These are phyloP conservation scores for Tetrapisispora taiwanensis DNA, from an alignment of 805 yeast species.

Conservation along the genomic window DNA sequence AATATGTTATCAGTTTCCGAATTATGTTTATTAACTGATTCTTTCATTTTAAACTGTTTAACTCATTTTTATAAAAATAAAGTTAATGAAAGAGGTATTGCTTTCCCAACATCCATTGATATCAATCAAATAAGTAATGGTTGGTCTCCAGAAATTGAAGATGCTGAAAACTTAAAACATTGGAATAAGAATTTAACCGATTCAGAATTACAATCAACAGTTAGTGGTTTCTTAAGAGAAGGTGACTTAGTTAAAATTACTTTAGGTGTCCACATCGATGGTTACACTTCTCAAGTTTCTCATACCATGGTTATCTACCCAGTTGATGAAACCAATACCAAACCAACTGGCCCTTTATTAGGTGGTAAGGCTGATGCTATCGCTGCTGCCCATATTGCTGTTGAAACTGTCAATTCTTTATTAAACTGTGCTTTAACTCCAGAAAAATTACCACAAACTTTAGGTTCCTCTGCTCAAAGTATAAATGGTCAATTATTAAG, in stretches of 20 bases:
- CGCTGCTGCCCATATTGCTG: conserved; percentile 82
- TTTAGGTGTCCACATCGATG: conserved; percentile 89
- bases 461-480: conserved; percentile 27
- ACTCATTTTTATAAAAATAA: conserved; percentile 48
- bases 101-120: conserved; percentile 84
- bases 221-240: conserved; percentile 30
- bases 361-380: conserved; percentile 85
- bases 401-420: conserved; percentile 71
- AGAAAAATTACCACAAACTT: conserved; percentile 55
- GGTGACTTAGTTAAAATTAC: conserved; percentile 84
- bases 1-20: conserved; percentile 48
- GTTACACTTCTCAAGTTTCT: conserved; percentile 78
- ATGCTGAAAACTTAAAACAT: conserved; percentile 31
- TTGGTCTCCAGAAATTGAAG: conserved; percentile 79
- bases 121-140: conserved; percentile 70
- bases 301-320: conserved; percentile 85
- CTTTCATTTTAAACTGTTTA: conserved; percentile 53
- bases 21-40: conserved; percentile 74
- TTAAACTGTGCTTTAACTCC: conserved; percentile 67
- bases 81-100: conserved; percentile 82
- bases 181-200: conserved; percentile 19
- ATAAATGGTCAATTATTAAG: conserved; percentile 68
- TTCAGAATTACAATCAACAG: conserved; percentile 15
- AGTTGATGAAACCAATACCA: conserved; percentile 36
- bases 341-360: conserved; percentile 67